Conservation (phyloP, 345 rosid genomes). For the Eucalyptus urophylla region DNA sequence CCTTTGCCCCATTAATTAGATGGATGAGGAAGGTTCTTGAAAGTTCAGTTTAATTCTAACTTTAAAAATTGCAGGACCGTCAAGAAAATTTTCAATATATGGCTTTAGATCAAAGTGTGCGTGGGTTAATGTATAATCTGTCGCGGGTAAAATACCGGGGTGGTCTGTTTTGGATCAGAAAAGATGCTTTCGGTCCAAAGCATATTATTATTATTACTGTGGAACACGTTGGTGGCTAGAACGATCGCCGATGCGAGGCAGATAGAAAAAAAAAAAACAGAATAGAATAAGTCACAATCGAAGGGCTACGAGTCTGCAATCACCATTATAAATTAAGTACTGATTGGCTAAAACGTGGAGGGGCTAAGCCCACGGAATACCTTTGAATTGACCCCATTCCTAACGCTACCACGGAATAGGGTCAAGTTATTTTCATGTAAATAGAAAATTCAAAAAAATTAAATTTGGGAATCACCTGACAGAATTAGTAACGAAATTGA, state of each 20-base stretch:
- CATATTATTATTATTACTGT: too few relatives aligned
- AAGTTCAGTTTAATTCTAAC: not conserved
- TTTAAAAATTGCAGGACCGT: not conserved
- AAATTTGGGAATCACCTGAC: too few relatives aligned
- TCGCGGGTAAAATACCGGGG: not conserved
- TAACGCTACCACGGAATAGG: not conserved
- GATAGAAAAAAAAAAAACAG: too few relatives aligned
- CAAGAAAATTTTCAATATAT: not conserved
- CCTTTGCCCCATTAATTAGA: not conserved
- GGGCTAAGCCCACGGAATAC: not conserved
- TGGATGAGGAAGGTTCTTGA: not conserved
- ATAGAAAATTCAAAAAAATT: not conserved
- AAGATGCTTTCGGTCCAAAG: too few relatives aligned
- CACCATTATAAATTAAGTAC: not conserved
- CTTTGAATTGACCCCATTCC: not conserved
- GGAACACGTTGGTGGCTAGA: too few relatives aligned
- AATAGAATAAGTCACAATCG: too few relatives aligned
- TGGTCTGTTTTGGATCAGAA: not conserved
- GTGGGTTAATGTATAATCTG: not conserved
- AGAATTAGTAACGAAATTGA: too few relatives aligned
- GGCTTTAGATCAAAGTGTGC: not conserved
- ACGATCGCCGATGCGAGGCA: too few relatives aligned
- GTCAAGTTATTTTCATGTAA: conserved; percentile 11
- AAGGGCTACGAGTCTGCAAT: not conserved
- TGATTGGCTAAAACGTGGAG: not conserved